Evolutionary conservation across 1,284 basidiomycete genomes (phyloP), one percentile per base, ranked within the genome.

Genomic region (Malassezia psittaci): DNA sequence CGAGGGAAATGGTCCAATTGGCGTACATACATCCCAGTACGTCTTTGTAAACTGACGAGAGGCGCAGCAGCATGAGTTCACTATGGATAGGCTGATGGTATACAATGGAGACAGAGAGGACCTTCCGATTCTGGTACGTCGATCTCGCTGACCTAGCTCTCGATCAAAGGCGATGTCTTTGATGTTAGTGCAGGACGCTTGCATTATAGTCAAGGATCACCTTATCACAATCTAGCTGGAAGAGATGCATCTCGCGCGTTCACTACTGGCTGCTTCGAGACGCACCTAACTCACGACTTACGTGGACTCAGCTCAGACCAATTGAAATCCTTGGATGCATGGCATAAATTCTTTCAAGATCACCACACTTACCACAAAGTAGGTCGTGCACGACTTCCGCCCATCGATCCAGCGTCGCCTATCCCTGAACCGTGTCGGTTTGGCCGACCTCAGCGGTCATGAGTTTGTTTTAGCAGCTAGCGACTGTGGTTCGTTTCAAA

Each of bases 141-240:
- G 1, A 1, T 15, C 18, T 16, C 13, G 35, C 43, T 45, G 43
- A 45, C 43, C 10, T 33, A 54, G 54, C 53, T 69, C 21, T 56
- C 64, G 19, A 86, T 96, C 69, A 86, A 90, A 70, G 88, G 89
- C 16, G 84, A 87, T 52, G 90, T 98, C 2, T 96, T 85, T 77
- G 91, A 98, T 71, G 93, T 98, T 40, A 83, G 83, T 35, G 77
- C 78, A 41, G 83, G 83, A 64, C 80, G 83, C 46, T 79, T 81
- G 55, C 83, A 87, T n/a, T 96, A 96, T 75, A 88, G 90, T 1
- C 66, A 66, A 0, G 67, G 68, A 12, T 67, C 70, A 13, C 57
- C 60, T 32, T 74, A 74, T 44, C 51, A 59, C 19, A 66, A 73
- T 54, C 73, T 74, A 46, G 64, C 68, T 29, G 72, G 72, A 9